Base-by-base conservation (phyloP, 1,139 yeast genomes). In the Kurtzmaniella quercitrusa region DNA sequence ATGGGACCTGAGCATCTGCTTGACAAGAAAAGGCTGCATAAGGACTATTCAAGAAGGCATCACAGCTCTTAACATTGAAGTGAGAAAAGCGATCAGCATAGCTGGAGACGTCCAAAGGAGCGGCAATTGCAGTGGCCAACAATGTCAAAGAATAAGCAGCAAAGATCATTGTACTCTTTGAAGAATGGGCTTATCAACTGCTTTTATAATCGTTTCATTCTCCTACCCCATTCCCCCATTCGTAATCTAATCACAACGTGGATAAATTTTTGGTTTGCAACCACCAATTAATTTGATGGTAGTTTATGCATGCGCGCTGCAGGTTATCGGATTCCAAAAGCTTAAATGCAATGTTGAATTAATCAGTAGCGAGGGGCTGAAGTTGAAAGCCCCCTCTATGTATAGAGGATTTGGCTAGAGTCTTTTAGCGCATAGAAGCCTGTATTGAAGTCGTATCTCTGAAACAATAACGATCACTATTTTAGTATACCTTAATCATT, bases 1-100 rank as follows among this genome's bases (percentile, higher is more conserved):
- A 53, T 3, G 65, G 60, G 7, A 47, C 51, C 20, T 63, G 57
- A 15, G 58, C 52, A 47, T 61, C 60, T 41, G 35, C 30, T 33
- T 42, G 44, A 28, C 44, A 42, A 18, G 42, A 38, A 14, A 42
- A 42, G 8, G 39, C 44, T 5, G 44, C 42, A 26, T 33, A 33
- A 11, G 42, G 44, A 20, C 44, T 42, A 4, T 9, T 22, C 8
- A 12, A 26, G 20, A 33, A 42, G 5, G 38, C 33, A 32, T 39
- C 37, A 36, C 44, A 42, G 30, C 44, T 42, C 21, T 39, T 38
- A 3, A 42, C 44, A 19, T 34, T 34, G 16, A 19, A 34, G 12
- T 34, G 37, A 3, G 37, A 34, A 12, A 6, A 3, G 9, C 6
- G 11, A 11, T 19, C 19, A 8, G 20, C 21, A 11, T 19, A 9